Evolutionary conservation across 1,284 basidiomycete species (phyloP), one percentile per base, ranked within the genome.

Genomic region (Trichosporon ovoides): DNA sequence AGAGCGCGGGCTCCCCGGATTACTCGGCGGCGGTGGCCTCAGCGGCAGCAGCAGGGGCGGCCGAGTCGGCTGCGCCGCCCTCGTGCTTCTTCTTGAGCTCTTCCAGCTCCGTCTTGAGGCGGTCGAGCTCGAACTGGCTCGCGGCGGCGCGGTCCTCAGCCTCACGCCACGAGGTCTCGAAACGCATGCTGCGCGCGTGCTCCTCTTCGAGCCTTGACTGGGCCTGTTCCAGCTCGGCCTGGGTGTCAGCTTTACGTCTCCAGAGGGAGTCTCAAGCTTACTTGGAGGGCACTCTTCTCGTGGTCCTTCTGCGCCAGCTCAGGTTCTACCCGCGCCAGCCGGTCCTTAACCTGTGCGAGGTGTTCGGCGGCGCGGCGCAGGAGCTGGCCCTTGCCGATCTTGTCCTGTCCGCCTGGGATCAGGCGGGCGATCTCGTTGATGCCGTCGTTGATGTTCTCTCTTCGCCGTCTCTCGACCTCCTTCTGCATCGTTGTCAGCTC

Each of bases 361-460:
- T 72, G 66, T 14, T 66, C 58, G 12, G 66, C 68, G 0, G 74
- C 74, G 18, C 64, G 60, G 35, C 64, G 64, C 4, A 76, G 65
- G 1, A 73, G 56, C 10, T 58, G 57, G 3, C 72, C 68, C 59
- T 76, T 76, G 40, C 73, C 72, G 24, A 68, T 53, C 60, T 73
- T 73, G 19, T 70, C 70, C 24, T 54, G 56, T 2, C 87, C 88
- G 63, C 86, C 88, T 7, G 93, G 93, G 2, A 96, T 87, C 67
- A 94, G 91, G 9, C 87, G 83, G 1, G 89, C 87, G 22, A 98
- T 85, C 71, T 92, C 88, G 72, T 88, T 91, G 79, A 98, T 96
- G 0, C 93, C 93, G 61, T 94, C 89, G 75, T 95, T 95, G 79
- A 98, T 97, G 68, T 92, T 93, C 18, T 91, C 89, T 57, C 94